phyloP scores from a whole-genome alignment of 768 basidiomycete genomes.

The Boletus pseudo-olivaceus region DNA sequence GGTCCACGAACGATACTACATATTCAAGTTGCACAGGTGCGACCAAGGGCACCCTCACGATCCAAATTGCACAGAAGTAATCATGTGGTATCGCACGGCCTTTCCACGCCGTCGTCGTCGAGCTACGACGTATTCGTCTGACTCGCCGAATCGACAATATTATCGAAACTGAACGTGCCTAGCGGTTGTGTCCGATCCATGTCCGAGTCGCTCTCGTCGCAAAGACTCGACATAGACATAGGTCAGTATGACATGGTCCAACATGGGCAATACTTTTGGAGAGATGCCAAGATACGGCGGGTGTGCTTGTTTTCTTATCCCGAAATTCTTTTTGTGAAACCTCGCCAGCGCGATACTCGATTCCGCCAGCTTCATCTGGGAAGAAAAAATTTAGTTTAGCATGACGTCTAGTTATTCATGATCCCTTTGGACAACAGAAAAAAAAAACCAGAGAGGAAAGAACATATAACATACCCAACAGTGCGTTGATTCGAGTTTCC shows the following conservation, averaged over 20 bases:
- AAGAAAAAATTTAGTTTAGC: neutral
- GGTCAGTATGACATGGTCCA: conserved; percentile 28
- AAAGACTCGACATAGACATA: conserved; percentile 27
- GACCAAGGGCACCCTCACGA: neutral
- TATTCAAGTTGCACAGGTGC: neutral
- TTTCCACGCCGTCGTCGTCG: neutral
- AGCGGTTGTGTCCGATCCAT: neutral
- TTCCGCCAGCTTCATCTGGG: conserved; percentile 21
- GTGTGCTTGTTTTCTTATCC: conserved; percentile 19
- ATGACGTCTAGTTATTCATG: neutral
- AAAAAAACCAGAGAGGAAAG: too few species aligned
- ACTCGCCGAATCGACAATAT: neutral
- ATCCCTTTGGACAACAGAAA: neutral
- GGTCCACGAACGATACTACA: too few species aligned
- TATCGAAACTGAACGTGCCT: neutral
- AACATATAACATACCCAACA: conserved; percentile 22
- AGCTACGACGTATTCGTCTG: neutral
- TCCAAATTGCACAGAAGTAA: neutral
- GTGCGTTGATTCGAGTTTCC: conserved; percentile 29
- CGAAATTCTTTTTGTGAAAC: conserved; percentile 25
- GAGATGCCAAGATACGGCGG: conserved; percentile 28
- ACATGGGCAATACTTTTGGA: conserved; percentile 15
- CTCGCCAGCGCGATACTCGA: conserved; percentile 14
- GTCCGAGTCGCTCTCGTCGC: conserved; percentile 21
- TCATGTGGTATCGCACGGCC: neutral